Evolutionary conservation across 228 moss, liverwort and hornwort species (phyloP).

Genomic region (Sphagnum fallax): DNA sequence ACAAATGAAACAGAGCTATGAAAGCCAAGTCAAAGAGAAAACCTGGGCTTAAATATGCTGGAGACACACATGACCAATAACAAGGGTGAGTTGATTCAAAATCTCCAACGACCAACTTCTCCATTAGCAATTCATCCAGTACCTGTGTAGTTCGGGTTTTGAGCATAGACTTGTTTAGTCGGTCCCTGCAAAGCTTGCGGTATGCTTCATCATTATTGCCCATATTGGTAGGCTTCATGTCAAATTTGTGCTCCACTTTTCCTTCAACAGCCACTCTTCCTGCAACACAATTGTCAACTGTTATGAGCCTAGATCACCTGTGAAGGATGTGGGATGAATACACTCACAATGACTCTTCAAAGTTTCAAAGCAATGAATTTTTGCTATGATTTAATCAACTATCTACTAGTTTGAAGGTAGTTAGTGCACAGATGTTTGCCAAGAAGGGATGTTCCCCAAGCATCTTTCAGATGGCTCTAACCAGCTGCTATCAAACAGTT

Average conservation of each 20-base stretch:
- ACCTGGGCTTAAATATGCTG: too few species aligned
- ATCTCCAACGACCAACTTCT: neutral
- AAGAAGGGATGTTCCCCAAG: neutral
- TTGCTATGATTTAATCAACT: too few species aligned
- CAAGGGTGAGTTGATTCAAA: neutral
- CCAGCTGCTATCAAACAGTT: too few species aligned
- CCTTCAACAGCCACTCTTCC: constrained; percentile 96
- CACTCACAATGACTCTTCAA: neutral
- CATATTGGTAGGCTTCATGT: constrained; percentile 89
- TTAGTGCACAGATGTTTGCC: too few species aligned
- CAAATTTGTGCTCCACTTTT: constrained; percentile 96
- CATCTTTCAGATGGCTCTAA: neutral
- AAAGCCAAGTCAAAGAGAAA: neutral
- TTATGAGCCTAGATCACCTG: neutral
- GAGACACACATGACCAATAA: too few species aligned
- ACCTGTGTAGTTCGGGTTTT: constrained; percentile 97
- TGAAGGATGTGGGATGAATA: neutral
- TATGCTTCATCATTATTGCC: constrained; percentile 77
- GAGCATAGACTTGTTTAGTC: constrained; percentile 81
- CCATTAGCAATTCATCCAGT: too few species aligned
- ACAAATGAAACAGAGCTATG: neutral
- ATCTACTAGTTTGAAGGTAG: too few species aligned
- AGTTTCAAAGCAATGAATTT: too few species aligned
- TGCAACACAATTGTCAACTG: constrained; percentile 61
- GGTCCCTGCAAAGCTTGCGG: constrained; percentile 88